Evolutionary conservation across 2,329 filamentous ascomycete species (phyloP).

Genomic region (Dothistroma pini): DNA sequence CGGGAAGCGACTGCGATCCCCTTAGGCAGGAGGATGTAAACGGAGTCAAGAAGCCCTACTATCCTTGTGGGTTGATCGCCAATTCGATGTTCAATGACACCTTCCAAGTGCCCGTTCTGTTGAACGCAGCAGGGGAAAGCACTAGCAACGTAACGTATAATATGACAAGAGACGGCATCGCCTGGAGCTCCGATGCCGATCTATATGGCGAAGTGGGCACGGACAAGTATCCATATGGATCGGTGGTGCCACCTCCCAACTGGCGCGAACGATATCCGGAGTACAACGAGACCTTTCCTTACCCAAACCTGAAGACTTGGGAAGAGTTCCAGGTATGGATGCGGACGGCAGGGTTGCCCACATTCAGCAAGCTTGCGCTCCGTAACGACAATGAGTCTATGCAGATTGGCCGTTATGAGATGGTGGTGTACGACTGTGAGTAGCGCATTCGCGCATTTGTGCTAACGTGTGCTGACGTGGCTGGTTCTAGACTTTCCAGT

Average conservation of each 20-base stretch:
- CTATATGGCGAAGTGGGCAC: slow-evolving; percentile 58
- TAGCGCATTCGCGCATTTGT: slow-evolving; percentile 23
- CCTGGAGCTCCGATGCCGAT: slow-evolving; percentile 78
- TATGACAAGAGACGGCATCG: slow-evolving; percentile 76
- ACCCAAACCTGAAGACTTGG: slow-evolving; percentile 69
- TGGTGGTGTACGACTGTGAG: slow-evolving; percentile 77
- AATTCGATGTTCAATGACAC: slow-evolving; percentile 98
- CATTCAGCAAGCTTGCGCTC: slow-evolving; percentile 89
- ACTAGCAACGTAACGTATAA: slow-evolving; percentile 55
- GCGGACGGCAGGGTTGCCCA: slow-evolving; percentile 89
- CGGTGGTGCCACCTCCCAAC: slow-evolving; percentile 80
- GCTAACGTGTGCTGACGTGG: slow-evolving; percentile 18
- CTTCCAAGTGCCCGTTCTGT: slow-evolving; percentile 62
- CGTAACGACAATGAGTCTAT: slow-evolving; percentile 72
- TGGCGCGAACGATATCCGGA: slow-evolving; percentile 70
- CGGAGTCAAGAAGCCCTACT: slow-evolving; percentile 64
- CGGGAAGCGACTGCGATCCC: slow-evolving; percentile 69
- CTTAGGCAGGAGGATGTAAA: slow-evolving; percentile 45
- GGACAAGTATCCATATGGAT: slow-evolving; percentile 60
- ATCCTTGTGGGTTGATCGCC: slow-evolving; percentile 92
- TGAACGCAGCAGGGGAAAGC: slow-evolving; percentile 49
- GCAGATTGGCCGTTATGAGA: slow-evolving; percentile 66
- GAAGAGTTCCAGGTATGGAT: slow-evolving; percentile 98
- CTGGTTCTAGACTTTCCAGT: slow-evolving; percentile 69
- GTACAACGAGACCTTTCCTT: slow-evolving; percentile 64